Base-by-base conservation (phyloP, 192 early-diverging fungal species). In the Chytriomyces confervae region DNA sequence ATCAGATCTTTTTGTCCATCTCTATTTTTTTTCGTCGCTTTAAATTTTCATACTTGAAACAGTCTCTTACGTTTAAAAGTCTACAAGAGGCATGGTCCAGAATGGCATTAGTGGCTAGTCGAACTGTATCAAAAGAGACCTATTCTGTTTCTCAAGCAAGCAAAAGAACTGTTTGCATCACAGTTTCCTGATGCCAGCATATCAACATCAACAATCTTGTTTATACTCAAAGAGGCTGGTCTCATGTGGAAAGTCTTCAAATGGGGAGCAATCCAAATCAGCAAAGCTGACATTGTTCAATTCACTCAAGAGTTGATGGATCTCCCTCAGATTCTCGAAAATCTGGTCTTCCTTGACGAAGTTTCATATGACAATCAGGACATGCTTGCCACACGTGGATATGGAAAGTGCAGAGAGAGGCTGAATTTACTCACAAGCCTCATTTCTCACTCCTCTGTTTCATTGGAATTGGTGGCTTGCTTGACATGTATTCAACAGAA, bases 291-390 rank as follows among this genome's bases (percentile, higher is more conserved):
- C 29, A 45, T 77, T 44, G 10, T 18, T 23, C 60, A 70, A 29
- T 81, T 73, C 53, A 43, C 75, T 5, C 29, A 24, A 11, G 69
- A 81, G 45, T 24, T 81, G 2, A 45, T 27, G 11, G n/a, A n/a
- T 5, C 20, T 80, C 44, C 73, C 64, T 24, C 77, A 75, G 79
- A 48, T 62, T 18, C 68, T 71, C 7, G 8, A 47, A n/a, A 66
- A 77, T 18, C 23, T 80, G 3, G 62, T 80, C 16, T 80, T 80
- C 62, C 62, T 80, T 46, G 79, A 80, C 20, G 75, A 77, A 77
- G 75, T 77, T 6, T 77, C 66, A 5, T 77, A 77, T 62, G 75
- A 80, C 46, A 80, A 69, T 20, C 36, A 75, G 44, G 79, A 72
- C 27, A 77, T 80, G 72, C 43, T 76, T 10, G 7, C 67, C 6